Evolutionary conservation across 768 basidiomycete genomes (phyloP), one percentile per base, ranked within the genome.

Genomic region (Cytidiella melzeri): DNA sequence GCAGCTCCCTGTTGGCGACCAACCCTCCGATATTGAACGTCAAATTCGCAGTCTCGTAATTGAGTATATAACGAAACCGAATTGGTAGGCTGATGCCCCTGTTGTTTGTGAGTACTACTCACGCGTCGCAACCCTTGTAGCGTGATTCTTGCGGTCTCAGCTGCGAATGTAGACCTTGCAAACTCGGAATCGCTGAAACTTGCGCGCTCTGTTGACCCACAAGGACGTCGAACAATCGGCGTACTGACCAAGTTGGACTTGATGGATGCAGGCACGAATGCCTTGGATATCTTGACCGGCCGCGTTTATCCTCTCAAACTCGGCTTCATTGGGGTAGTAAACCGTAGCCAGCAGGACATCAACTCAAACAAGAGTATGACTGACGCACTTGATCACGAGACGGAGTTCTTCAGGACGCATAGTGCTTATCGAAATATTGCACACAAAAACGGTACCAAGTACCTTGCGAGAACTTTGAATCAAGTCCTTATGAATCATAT

Each of bases 251-350:
- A 99, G 68, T 80, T 98, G 27, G 96, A 99, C 69, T 77, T 99
- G 41, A 99, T 99, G 96, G 96, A 98, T 60, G 94, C 94, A 5
- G 96, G 96, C 24, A 99, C 96, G 28, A 97, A 99, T 65, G 96
- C 96, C 19, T 71, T 94, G 28, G 95, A 99, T 67, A 84, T 98
- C 56, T 78, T 98, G 30, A 97, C 92, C 0, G 96, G 96, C 36
- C 87, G 95, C 51, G 89, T 97, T 39, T 99, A 99, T 68, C 96
- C 96, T 26, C 80, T 99, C 54, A 98, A 97, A 66, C 79, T 99
- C 10, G 96, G 96, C 40, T 99, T 99, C 68, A 94, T 98, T 55
- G 96, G 96, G 18, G 87, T 98, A 11, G 96, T 99, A 50, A 96
- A 96, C 63, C 84, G 96, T 48, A 94, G 91, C 59, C 96, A 99